Percentiles rank a stretch among this genome's conserved stretches.
phyloP scores from a whole-genome alignment of 495 filamentous ascomycete species.

The Podospora appendiculata region DNA sequence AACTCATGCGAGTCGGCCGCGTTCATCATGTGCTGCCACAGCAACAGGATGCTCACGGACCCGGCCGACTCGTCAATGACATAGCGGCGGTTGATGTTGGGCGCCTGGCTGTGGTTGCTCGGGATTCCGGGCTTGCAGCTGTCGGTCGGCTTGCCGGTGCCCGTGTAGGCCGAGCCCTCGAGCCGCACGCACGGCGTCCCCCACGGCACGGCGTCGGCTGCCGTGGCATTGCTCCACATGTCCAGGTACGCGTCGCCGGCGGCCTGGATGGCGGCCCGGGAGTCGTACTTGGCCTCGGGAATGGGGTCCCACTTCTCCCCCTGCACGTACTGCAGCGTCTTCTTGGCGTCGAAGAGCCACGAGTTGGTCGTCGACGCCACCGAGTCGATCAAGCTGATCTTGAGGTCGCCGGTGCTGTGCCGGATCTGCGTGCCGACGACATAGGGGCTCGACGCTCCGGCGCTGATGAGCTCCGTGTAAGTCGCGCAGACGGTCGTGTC shows the following conservation, averaged over 20 bases:
- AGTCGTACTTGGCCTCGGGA: constrained; percentile 19
- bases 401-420: constrained; percentile 13
- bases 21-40: constrained; percentile 33
- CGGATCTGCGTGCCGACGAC: constrained; percentile 38
- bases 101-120: constrained; percentile 28
- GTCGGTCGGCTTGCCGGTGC: constrained; percentile 23
- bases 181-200: constrained; percentile 30
- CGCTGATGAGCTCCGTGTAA: constrained; percentile 31
- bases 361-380: constrained; percentile 30
- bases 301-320: constrained; percentile 32
- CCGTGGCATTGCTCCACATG: constrained; percentile 29
- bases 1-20: constrained; percentile 37
- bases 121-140: constrained; percentile 33
- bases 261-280: constrained; percentile 19
- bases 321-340: constrained; percentile 27
- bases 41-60: constrained; percentile 28
- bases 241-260: constrained; percentile 35
- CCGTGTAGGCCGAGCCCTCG: constrained; percentile 33
- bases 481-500: constrained; percentile 25
- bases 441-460: constrained; percentile 22
- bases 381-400: constrained; percentile 27
- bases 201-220: constrained; percentile 29
- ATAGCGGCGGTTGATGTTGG: constrained; percentile 30
- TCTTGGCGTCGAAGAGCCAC: constrained; percentile 34
- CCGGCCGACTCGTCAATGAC: constrained; percentile 33